Evolutionary conservation across 371 early-diverging fungal species (phyloP).

Genomic region (Mortierella sp.): DNA sequence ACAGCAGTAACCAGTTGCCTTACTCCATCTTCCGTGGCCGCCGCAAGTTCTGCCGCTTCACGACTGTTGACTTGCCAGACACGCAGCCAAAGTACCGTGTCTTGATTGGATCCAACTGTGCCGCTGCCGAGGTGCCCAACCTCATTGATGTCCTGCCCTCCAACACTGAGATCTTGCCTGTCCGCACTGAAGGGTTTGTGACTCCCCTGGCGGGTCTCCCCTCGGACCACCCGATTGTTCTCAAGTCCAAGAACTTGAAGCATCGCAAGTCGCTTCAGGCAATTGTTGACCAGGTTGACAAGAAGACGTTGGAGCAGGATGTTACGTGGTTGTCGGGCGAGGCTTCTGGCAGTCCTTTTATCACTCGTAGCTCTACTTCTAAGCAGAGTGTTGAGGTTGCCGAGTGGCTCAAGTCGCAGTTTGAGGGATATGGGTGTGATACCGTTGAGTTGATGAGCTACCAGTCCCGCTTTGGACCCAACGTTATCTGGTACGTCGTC

Average conservation of each 20-base stretch:
- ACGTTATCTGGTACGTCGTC: conserved; percentile 57
- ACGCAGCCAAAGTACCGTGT: conserved; percentile 38
- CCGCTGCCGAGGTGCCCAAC: conserved; percentile 27
- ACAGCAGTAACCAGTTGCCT: conserved; percentile 20
- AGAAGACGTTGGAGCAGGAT: conserved; percentile 45
- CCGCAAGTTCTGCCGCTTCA: conserved; percentile 45
- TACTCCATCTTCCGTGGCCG: conserved; percentile 33
- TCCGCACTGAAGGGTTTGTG: conserved; percentile 42
- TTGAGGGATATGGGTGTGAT: conserved; percentile 55
- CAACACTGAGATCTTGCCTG: conserved; percentile 56
- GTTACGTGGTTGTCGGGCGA: conserved; percentile 61
- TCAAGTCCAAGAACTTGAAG: conserved; percentile 32
- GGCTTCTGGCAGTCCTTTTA: conserved; percentile 49
- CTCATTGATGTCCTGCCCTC: conserved; percentile 45
- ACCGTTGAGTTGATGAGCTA: conserved; percentile 53
- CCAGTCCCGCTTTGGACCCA: conserved; percentile 52
- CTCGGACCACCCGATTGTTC: conserved; percentile 39
- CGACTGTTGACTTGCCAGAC: conserved; percentile 32
- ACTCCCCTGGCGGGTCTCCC: conserved; percentile 32
- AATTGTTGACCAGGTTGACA: conserved; percentile 47
- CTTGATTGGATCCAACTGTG: conserved; percentile 47
- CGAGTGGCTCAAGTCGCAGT: conserved; percentile 54
- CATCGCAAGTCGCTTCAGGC: conserved; percentile 36
- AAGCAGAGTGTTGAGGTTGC: conserved; percentile 55
- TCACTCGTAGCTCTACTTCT: conserved; percentile 52